Conservation (phyloP, 495 filamentous ascomycete species). For the Podospora comata region DNA sequence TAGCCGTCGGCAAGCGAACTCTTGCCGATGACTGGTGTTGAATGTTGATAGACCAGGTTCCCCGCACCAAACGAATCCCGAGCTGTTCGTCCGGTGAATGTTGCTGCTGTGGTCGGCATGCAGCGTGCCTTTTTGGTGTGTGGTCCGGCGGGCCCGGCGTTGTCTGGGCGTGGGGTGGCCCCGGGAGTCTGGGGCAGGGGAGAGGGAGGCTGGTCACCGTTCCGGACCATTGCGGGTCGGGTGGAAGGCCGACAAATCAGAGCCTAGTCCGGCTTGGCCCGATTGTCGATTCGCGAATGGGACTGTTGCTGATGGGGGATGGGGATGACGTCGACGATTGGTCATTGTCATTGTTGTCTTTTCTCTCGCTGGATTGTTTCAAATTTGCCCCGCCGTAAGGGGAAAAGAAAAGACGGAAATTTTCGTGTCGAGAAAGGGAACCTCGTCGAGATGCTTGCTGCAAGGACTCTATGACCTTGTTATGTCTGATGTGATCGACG, state of each 20-base stretch:
- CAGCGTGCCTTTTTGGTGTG: slow-evolving; percentile 2
- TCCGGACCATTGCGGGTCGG: slow-evolving; percentile 2
- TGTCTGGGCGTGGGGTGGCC: slow-evolving; percentile 6
- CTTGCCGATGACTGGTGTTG: not conserved
- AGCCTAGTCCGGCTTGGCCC: slow-evolving; percentile 3
- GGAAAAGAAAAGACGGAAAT: not conserved
- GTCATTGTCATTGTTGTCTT: not conserved
- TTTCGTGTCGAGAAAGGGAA: not conserved
- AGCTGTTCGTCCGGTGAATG: not conserved
- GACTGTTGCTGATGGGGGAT: slow-evolving; percentile 8
- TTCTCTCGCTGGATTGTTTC: no score
- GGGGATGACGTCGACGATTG: slow-evolving; percentile 18
- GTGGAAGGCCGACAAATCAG: not conserved
- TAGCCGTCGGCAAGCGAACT: not conserved
- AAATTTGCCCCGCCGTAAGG: not conserved
- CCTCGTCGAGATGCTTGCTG: no score
- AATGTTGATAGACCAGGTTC: slow-evolving; percentile 5
- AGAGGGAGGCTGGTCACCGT: not conserved
- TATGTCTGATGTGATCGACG: not conserved
- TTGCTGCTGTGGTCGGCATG: not conserved
- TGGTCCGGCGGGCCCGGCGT: slow-evolving; percentile 1
- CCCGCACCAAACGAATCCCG: slow-evolving; percentile 5
- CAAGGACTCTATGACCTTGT: not conserved
- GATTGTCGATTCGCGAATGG: slow-evolving; percentile 7
- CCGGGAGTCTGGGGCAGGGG: not conserved